Evolutionary conservation across 345 rosid genomes (phyloP), one percentile per base, ranked within the genome.

Genomic region (Firmiana major): DNA sequence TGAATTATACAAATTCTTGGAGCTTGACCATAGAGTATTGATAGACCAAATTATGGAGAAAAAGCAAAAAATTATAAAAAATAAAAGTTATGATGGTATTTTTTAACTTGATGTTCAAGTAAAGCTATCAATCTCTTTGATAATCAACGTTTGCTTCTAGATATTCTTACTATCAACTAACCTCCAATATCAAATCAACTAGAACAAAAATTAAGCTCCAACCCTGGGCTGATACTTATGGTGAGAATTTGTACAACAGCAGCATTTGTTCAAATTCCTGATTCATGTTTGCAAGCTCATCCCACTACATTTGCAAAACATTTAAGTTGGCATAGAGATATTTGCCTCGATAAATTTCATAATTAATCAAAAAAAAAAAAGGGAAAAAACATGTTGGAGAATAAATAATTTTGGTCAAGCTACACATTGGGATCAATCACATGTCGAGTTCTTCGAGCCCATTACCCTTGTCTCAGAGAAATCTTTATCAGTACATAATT

Each of bases 371-470:
- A 53, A 57, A 22, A 22, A 22, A 22, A 31, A 3, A 31, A 31
- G 34, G 34, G 34, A 31, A 31, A 31, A 31, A 31, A 1, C 34
- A 54, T 40, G 63, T 38, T 34, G 57, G 28, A 31, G 22, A 78
- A 74, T 21, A 51, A 40, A 51, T 43, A 57, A 69, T 22, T 38
- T 34, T 1, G 31, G 19, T 80, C 54, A 81, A 67, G 75, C 74
- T 21, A 57, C 57, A 54, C 76, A 21, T 76, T 60, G 49, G 26
- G 40, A 78, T 65, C 55, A 38, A 75, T 40, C 17, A 57, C 77
- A 68, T 51, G 62, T 55, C 63, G 74, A 17, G 54, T 58, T 79
- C 78, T 77, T 79, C 70, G 74, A 84, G 73, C 85, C 83, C 83
- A 78, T 71, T 73, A 49, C 71, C 77, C 7, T 15, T 21, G 21